phyloP scores from a whole-genome alignment of 2,329 filamentous ascomycete genomes.

The Diaporthe sp. region DNA sequence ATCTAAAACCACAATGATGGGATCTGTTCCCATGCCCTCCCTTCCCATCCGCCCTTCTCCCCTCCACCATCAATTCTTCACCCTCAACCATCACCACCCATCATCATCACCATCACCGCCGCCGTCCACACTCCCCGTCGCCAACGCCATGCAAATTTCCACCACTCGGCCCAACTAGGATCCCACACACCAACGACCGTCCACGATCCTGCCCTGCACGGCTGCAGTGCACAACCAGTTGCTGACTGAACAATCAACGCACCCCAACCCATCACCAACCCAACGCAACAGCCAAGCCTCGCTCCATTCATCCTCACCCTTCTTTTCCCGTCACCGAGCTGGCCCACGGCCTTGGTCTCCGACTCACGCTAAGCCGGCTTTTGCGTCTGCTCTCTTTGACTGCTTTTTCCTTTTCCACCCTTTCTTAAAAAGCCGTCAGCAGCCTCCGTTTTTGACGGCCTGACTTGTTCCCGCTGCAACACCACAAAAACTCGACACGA shows the following conservation, averaged over 20 bases:
- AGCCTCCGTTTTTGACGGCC: neutral
- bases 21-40: conserved; percentile 35
- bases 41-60: conserved; percentile 35
- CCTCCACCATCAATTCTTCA: conserved; percentile 33
- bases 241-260: conserved; percentile 30
- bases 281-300: conserved; percentile 14
- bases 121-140: conserved; percentile 40
- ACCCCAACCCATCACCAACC: neutral
- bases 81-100: conserved; percentile 39
- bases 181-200: conserved; percentile 16
- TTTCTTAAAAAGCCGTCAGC: neutral
- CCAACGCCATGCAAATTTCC: conserved; percentile 37
- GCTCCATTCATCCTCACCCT: conserved; percentile 14
- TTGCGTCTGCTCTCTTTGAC: neutral
- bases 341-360: conserved; percentile 14
- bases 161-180: conserved; percentile 22
- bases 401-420: neutral
- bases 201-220: conserved; percentile 25
- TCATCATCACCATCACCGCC: conserved; percentile 41
- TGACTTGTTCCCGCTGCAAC: conserved; percentile 22
- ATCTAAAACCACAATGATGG: conserved; percentile 36
- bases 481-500: conserved; percentile 40
- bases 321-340: conserved; percentile 21
- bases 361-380: conserved; percentile 13
- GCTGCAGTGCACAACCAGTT: conserved; percentile 22